Conservation (phyloP, 1,284 basidiomycete genomes). For the Tilletia setariae region DNA sequence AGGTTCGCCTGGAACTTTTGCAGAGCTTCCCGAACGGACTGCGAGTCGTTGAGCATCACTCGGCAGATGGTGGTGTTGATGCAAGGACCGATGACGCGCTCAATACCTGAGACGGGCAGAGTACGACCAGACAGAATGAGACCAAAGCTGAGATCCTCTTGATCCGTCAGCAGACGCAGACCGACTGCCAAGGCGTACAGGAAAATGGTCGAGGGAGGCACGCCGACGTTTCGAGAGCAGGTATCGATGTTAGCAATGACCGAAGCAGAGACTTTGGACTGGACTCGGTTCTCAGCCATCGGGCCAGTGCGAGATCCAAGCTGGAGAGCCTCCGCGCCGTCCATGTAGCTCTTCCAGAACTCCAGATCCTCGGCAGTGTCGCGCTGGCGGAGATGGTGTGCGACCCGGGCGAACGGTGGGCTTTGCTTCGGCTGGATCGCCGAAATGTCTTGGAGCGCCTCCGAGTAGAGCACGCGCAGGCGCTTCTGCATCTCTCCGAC, state of each 20-base stretch:
- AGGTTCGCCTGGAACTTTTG: neutral
- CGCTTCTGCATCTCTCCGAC: neutral
- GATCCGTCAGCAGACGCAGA: neutral
- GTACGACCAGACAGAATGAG: neutral
- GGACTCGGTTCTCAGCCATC: neutral
- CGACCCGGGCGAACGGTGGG: neutral
- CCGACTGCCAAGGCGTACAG: neutral
- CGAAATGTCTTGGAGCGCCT: neutral
- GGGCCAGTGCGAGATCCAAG: neutral
- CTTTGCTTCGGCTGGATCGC: neutral
- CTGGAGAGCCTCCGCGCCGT: neutral
- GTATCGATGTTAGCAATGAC: neutral
- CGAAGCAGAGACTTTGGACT: neutral
- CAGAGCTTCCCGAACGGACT: neutral
- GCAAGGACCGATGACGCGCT: slow-evolving; percentile 8
- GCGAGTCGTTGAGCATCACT: neutral
- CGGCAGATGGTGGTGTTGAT: slow-evolving; percentile 9
- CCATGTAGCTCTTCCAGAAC: neutral
- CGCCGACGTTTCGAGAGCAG: neutral
- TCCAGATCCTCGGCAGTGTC: neutral
- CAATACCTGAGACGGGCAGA: neutral
- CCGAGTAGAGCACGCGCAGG: neutral
- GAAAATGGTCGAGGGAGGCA: neutral
- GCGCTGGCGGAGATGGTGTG: slow-evolving; percentile 1
- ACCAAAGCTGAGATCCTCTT: slow-evolving; percentile 7